Evolutionary conservation across 371 early-diverging fungal species (phyloP), one percentile per base, ranked within the genome.

Genomic region (Mortierella sp.): DNA sequence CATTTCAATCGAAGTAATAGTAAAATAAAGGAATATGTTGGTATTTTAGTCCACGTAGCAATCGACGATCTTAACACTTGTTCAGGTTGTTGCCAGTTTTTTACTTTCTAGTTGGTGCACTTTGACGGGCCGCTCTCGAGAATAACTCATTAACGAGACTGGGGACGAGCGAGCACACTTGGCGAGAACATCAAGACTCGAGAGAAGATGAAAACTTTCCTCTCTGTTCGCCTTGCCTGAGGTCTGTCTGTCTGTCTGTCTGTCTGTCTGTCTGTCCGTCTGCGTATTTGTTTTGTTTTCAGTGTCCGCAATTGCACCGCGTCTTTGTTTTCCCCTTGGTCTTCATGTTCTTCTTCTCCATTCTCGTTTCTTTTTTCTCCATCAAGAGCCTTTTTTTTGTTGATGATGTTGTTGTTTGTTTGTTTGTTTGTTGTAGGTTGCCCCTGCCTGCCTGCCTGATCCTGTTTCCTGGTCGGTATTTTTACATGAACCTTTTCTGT

Each of bases 301-400:
- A 63, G 63, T 63, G 63, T 63, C 63, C 63, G 63, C 60, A 60
- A 60, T 26, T 60, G 60, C 19, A 63, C 63, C 63, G 63, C 63
- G 63, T 50, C 38, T 50, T 44, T 47, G n/a, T 58, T 44, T 34
- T 75, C 75, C 63, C 45, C 48, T n/a, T 55, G 42, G 13, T 26
- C 54, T 38, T 58, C 55, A 5, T 34, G n/a, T n/a, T n/a, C n/a
- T n/a, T n/a, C n/a, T n/a, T 28, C 2, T 24, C 34, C 26, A 42
- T 4, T 34, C 3, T 26, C 11, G 13, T 28, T 31, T 28, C 13
- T 13, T 57, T 26, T 26, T 60, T 31, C 63, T 31, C 63, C 19
- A 63, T 16, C 34, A 19, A 50, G 16, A 50, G 50, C 42, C n/a
- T 24, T n/a, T 38, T 38, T 38, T 1, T 38, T 38, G 42, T 38